Percentiles rank a stretch among this genome's conserved stretches.
Conservation (phyloP, 441 rosid species). For the Euphorbia corollata region DNA sequence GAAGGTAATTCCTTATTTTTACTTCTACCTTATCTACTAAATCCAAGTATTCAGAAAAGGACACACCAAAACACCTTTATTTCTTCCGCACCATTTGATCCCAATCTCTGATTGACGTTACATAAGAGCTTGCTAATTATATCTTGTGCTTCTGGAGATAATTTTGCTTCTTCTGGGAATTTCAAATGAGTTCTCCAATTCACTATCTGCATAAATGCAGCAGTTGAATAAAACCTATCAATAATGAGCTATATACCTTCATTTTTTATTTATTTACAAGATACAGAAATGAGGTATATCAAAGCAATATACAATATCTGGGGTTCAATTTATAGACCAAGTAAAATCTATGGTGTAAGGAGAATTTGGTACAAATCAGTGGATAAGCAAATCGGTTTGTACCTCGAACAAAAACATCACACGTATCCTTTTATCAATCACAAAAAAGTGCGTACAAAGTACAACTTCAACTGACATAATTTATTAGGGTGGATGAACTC, state of each 20-base stretch:
- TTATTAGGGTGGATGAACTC: neutral
- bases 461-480: neutral
- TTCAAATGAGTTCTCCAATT: constrained; percentile 92
- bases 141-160: constrained; percentile 83
- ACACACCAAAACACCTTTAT: constrained; percentile 68
- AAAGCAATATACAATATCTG: neutral
- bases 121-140: constrained; percentile 76
- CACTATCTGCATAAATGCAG: constrained; percentile 52
- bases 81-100: constrained; percentile 76
- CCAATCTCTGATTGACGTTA: constrained; percentile 79
- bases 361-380: neutral
- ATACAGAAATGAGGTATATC: neutral
- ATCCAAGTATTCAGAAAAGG: constrained; percentile 29
- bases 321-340: too few relatives aligned
- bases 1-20: constrained; percentile 18
- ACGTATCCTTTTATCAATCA: neutral
- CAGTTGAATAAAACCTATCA: neutral
- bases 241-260: neutral
- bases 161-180: constrained; percentile 88
- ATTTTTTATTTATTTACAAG: neutral
- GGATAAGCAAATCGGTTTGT: neutral
- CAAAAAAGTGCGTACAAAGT: neutral
- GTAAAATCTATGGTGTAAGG: neutral
- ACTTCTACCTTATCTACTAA: constrained; percentile 9
- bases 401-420: neutral